Percentiles rank a stretch among this genome's conserved stretches.
Conservation (phyloP, 495 filamentous ascomycete species). For the Cercophora sp. region DNA sequence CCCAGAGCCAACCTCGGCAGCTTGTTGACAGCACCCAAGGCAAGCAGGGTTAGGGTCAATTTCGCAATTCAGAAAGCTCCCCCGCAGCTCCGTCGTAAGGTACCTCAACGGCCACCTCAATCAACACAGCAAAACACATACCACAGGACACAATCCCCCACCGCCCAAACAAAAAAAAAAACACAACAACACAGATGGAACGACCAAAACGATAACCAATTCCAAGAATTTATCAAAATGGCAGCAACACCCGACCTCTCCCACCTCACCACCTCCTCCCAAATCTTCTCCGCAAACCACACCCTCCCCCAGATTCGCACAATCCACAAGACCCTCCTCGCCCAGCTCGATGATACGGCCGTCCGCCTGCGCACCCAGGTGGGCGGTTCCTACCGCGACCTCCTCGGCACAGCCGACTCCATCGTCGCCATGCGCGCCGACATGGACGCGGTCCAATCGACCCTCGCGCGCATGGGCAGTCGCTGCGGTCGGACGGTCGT, state of each 20-base stretch:
- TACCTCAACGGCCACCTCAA: not conserved
- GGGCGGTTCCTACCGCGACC: conserved; percentile 87
- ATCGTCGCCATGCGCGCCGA: conserved; percentile 84
- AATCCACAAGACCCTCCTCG: conserved; percentile 52
- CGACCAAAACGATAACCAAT: not conserved
- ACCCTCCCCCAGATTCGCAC: conserved; percentile 62
- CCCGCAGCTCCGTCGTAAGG: not conserved
- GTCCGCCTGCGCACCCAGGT: conserved; percentile 86
- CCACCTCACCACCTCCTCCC: conserved; percentile 59
- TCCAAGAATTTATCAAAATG: conserved; percentile 22
- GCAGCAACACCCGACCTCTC: conserved; percentile 35
- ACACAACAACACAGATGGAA: no score
- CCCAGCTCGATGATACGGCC: conserved; percentile 69
- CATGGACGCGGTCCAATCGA: conserved; percentile 68
- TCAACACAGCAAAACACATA: not conserved
- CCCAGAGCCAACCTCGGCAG: no score
- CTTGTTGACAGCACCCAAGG: no score
- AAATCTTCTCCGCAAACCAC: conserved; percentile 62
- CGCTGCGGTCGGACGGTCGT: conserved; percentile 72
- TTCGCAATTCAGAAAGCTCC: not conserved
- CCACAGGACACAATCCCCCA: not conserved
- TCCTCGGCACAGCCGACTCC: conserved; percentile 85
- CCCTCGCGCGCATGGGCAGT: conserved; percentile 66
- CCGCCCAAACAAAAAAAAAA: not conserved
- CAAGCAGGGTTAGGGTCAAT: not conserved